These are phyloP conservation scores for Lentinula lateritia DNA, from an alignment of 768 basidiomycete species.

Conservation along the genomic window DNA sequence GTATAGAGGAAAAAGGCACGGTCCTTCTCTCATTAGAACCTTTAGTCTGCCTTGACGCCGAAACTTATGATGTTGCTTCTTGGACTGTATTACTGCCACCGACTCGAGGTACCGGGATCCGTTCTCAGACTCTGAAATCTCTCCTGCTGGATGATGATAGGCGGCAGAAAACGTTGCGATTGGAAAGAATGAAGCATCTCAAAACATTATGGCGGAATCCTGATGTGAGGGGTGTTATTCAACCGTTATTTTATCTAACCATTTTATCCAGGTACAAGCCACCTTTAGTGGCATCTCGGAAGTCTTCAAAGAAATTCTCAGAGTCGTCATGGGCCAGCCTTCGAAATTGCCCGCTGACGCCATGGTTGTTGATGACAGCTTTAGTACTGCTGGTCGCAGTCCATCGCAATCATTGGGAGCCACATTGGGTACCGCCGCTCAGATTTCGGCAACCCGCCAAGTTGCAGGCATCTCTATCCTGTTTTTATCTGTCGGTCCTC, in stretches of 20 bases:
- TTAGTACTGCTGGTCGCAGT: conserved; percentile 40
- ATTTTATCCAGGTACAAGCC: conserved; percentile 46
- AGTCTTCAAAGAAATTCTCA: conserved; percentile 37
- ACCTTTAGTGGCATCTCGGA: conserved; percentile 22
- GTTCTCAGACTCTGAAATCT: conserved; percentile 41
- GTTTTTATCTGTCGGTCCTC: conserved; percentile 59
- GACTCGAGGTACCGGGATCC: conserved; percentile 54
- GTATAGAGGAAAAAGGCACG: conserved; percentile 52
- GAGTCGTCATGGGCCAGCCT: conserved; percentile 25
- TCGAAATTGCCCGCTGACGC: conserved; percentile 14
- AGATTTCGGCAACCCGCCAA: conserved; percentile 23
- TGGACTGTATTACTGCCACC: conserved; percentile 44
- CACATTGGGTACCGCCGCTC: conserved; percentile 7
- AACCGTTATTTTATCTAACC: not conserved
- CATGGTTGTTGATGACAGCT: conserved; percentile 38
- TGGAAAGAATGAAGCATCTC: conserved; percentile 39
- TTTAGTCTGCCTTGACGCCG: conserved; percentile 39
- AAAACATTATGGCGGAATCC: conserved; percentile 58
- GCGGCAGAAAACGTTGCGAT: conserved; percentile 8
- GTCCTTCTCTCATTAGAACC: conserved; percentile 66
- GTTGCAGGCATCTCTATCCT: conserved; percentile 49
- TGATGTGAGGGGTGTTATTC: conserved; percentile 46
- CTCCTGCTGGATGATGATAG: conserved; percentile 18
- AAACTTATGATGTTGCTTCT: conserved; percentile 19
- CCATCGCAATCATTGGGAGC: conserved; percentile 24